phyloP scores from a whole-genome alignment of 495 filamentous ascomycete species.

The Hyaloscypha finlandica region DNA sequence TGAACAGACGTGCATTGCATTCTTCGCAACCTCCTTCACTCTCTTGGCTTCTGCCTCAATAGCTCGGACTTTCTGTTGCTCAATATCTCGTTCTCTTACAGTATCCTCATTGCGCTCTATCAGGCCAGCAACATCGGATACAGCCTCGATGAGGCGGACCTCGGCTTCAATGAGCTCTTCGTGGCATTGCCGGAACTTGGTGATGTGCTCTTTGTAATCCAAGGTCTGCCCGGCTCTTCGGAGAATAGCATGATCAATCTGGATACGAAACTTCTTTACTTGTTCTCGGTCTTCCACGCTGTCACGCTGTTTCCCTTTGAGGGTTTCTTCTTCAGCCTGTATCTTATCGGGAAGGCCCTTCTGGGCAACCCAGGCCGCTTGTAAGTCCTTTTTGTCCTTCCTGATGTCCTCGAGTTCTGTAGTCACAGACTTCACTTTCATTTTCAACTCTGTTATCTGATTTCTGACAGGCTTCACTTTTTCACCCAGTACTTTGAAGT shows the following conservation, averaged over 20 bases:
- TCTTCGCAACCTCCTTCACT: constrained; percentile 36
- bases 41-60: constrained; percentile 34
- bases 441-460: neutral
- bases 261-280: constrained; percentile 44
- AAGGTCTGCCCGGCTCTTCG: constrained; percentile 65
- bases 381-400: constrained; percentile 49
- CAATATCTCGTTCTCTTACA: constrained; percentile 51
- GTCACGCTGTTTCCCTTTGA: constrained; percentile 43
- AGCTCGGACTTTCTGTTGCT: constrained; percentile 34
- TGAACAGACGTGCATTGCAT: constrained; percentile 38
- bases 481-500: constrained; percentile 36
- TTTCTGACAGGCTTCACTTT: constrained; percentile 38
- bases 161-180: constrained; percentile 66
- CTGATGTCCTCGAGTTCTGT: constrained; percentile 31
- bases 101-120: constrained; percentile 62
- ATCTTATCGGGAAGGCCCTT: constrained; percentile 70
- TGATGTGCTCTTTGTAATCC: constrained; percentile 58
- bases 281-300: constrained; percentile 45
- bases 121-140: constrained; percentile 71
- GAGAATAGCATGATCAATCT: constrained; percentile 59
- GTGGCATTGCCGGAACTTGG: constrained; percentile 57
- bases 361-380: constrained; percentile 62
- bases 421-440: constrained; percentile 28
- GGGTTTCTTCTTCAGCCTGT: constrained; percentile 57
- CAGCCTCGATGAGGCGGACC: constrained; percentile 72